These are phyloP conservation scores for Claviceps sp. DNA, from an alignment of 2,329 filamentous ascomycete species.

Conservation along the genomic window DNA sequence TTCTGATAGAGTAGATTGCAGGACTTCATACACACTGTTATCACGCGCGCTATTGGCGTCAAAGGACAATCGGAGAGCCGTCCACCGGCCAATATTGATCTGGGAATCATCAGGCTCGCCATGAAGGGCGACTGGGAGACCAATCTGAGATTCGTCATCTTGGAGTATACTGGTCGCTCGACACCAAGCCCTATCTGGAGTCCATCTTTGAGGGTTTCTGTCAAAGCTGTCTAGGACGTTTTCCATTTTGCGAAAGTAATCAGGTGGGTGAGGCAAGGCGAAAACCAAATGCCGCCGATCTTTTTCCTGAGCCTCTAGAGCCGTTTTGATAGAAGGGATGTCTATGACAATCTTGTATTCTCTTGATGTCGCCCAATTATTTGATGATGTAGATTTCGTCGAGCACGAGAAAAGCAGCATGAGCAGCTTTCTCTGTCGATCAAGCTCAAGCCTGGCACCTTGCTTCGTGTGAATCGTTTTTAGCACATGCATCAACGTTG, in stretches of 20 bases:
- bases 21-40: slow-evolving; percentile 10
- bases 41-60: slow-evolving; percentile 6
- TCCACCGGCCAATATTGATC: slow-evolving; percentile 45
- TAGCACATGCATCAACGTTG: slow-evolving; percentile 46
- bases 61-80: slow-evolving; percentile 33
- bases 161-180: slow-evolving; percentile 33
- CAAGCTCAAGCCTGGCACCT: slow-evolving; percentile 17
- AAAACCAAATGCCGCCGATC: slow-evolving; percentile 29
- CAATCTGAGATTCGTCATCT: slow-evolving; percentile 17
- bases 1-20: slow-evolving; percentile 48
- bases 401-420: slow-evolving; percentile 18
- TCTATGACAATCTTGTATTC: slow-evolving; percentile 30
- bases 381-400: slow-evolving; percentile 4
- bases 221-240: slow-evolving; percentile 20
- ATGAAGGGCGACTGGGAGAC: slow-evolving; percentile 26
- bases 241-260: slow-evolving; percentile 28
- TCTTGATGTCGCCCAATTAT: slow-evolving; percentile 6
- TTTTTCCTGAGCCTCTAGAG: slow-evolving; percentile 21
- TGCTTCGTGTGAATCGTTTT: slow-evolving; percentile 17
- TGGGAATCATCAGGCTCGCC: slow-evolving; percentile 21
- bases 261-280: slow-evolving; percentile 33
- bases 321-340: slow-evolving; percentile 31
- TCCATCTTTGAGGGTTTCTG: slow-evolving; percentile 23
- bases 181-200: slow-evolving; percentile 30
- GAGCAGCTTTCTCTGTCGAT: slow-evolving; percentile 17